Base-by-base conservation (phyloP, 2,329 filamentous ascomycete species). In the Ophiostoma populinum region DNA sequence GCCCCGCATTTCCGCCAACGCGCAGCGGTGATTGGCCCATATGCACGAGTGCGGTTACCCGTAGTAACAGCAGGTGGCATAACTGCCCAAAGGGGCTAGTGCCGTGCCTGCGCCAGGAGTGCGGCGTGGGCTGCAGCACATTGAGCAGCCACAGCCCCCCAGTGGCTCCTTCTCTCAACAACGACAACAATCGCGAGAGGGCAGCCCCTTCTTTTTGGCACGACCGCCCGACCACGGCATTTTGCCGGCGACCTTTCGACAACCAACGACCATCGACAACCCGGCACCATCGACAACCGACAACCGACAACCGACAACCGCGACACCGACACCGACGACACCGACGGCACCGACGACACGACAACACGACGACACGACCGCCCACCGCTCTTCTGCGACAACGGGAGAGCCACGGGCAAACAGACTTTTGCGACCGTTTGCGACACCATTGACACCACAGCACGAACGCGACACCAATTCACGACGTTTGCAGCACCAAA, bases 41-140 rank as follows among this genome's bases (percentile, higher is more conserved):
- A 10, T 12, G n/a, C 10, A 28, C 24, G 31, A 31, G 45, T 44
- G 45, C 45, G 43, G 45, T 47, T 47, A 44, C 45, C 42, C 40
- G 38, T 45, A 39, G 40, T 43, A 47, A 43, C 45, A 22, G 16
- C n/a, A n/a, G n/a, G n/a, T n/a, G n/a, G n/a, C 30, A 34, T 13
- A 29, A 35, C 12, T 15, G 7, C 42, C 40, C 4, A 35, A 42
- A 24, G 8, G 4, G 40, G 44, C 27, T 47, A 47, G 45, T 30
- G 32, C 33, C 22, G 40, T 46, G 44, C 41, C 42, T 38, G 24
- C 43, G 37, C 42, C 38, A 41, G 44, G 43, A 41, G 43, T 29
- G 18, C n/a, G 21, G 13, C 15, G 31, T 30, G 21, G 31, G 35
- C 30, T 27, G 20, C 32, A 26, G 24, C 24, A n/a, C 18, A 20